These are phyloP conservation scores for Umbelopsis sp. DNA, from an alignment of 371 early-diverging fungal species.

Conservation along the genomic window DNA sequence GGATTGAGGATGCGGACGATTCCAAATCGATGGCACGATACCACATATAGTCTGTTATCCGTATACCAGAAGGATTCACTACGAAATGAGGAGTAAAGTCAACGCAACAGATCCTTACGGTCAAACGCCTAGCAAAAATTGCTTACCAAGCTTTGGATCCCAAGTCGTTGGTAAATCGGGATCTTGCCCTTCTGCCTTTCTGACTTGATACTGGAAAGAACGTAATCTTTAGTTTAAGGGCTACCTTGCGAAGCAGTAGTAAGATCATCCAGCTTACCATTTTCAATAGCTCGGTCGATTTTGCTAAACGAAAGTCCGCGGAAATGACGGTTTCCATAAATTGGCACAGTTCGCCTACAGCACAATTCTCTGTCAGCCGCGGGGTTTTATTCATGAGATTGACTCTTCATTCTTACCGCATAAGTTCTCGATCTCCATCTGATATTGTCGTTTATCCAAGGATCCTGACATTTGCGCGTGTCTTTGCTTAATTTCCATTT, in stretches of 20 bases:
- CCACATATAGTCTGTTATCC: conserved; percentile 30
- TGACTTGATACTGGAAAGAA: conserved; percentile 38
- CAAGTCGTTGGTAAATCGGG: conserved; percentile 41
- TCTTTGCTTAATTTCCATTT: conserved; percentile 20
- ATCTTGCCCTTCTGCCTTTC: conserved; percentile 22
- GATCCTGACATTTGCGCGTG: conserved; percentile 15
- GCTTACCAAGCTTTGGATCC: conserved; percentile 45
- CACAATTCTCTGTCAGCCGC: background rate
- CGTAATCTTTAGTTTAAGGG: background rate
- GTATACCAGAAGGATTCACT: conserved; percentile 43
- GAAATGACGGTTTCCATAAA: conserved; percentile 52
- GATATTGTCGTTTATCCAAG: conserved; percentile 34
- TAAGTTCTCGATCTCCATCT: conserved; percentile 28
- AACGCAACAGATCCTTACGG: background rate
- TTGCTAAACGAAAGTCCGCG: conserved; percentile 41
- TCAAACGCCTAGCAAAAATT: background rate
- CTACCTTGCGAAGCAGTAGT: background rate
- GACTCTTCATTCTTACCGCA: conserved; percentile 26
- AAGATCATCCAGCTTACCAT: conserved; percentile 33
- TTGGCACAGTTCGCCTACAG: conserved; percentile 24
- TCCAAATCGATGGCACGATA: conserved; percentile 39
- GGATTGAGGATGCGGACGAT: conserved; percentile 39
- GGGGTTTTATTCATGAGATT: background rate
- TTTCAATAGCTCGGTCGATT: conserved; percentile 47
- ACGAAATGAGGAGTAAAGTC: background rate